These are phyloP conservation scores for Kodamaea hsintzibuensis DNA, from an alignment of 805 yeast species.

Conservation along the genomic window DNA sequence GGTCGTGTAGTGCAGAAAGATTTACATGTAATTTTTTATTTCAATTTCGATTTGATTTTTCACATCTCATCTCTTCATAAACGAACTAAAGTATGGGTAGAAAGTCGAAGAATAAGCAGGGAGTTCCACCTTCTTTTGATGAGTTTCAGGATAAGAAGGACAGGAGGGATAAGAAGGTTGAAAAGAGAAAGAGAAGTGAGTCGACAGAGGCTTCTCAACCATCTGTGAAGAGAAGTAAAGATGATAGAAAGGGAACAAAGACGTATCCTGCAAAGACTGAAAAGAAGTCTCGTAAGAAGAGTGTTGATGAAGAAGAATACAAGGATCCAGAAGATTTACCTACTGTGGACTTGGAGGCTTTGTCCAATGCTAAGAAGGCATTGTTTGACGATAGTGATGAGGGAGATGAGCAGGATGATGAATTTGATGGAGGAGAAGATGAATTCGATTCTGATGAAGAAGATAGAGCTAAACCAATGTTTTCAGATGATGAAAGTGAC, in stretches of 20 bases:
- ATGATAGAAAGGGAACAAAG: constrained; percentile 16
- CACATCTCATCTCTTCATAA: constrained; percentile 12
- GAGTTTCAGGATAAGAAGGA: constrained; percentile 58
- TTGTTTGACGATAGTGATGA: constrained; percentile 76
- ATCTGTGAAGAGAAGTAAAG: constrained; percentile 8
- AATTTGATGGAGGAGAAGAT: constrained; percentile 40
- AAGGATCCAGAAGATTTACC: constrained; percentile 50
- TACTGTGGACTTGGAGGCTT: constrained; percentile 66
- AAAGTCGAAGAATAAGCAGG: constrained; percentile 90
- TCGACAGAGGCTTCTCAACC: constrained; percentile 15
- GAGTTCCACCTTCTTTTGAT: constrained; percentile 85
- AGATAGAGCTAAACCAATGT: constrained; percentile 64
- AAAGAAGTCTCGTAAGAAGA: constrained; percentile 18
- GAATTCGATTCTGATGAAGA: constrained; percentile 63
- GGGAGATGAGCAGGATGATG: constrained; percentile 39
- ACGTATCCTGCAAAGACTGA: constrained; percentile 20
- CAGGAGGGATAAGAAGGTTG: constrained; percentile 16
- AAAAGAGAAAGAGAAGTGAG: constrained; percentile 15
- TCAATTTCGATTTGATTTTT: constrained; percentile 5
- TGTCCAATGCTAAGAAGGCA: constrained; percentile 68
- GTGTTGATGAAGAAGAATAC: constrained; percentile 34
- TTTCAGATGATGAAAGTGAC: constrained; percentile 69
- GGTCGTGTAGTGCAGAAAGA: constrained; percentile 12
- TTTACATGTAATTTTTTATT: background rate
- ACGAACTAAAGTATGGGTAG: constrained; percentile 66